Conservation (phyloP, 2,329 filamentous ascomycete species). For the Elsinoe necatrix region DNA sequence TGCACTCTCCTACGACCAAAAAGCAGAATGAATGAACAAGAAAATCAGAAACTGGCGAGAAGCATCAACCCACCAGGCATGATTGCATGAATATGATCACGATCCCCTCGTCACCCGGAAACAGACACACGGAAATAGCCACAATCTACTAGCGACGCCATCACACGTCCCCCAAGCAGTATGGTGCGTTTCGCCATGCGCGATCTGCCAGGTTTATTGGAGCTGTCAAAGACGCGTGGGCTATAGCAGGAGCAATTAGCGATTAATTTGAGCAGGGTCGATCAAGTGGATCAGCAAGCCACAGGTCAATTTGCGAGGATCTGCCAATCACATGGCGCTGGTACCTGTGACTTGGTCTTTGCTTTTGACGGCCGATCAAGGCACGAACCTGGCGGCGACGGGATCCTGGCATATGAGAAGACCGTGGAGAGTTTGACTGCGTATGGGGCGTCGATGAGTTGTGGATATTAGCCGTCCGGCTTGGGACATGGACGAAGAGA, state of each 20-base stretch:
- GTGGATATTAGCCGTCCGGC: conserved; percentile 8
- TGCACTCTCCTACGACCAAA: conserved; percentile 3
- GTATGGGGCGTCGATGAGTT: neutral
- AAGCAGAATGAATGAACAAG: neutral
- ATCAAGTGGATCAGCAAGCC: conserved; percentile 10
- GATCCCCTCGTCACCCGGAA: neutral
- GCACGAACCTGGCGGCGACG: neutral
- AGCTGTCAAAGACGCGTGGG: conserved; percentile 9
- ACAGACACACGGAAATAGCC: conserved; percentile 4
- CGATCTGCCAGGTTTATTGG: conserved; percentile 2
- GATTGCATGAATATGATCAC: neutral
- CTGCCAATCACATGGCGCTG: neutral
- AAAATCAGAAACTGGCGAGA: neutral
- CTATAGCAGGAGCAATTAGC: neutral
- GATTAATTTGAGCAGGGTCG: conserved; percentile 8
- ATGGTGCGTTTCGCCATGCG: neutral
- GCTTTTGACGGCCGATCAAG: conserved; percentile 5
- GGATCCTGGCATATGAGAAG: conserved; percentile 3
- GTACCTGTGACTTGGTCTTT: conserved; percentile 7
- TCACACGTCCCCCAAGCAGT: neutral
- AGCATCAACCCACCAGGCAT: neutral
- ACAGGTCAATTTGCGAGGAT: conserved; percentile 4
- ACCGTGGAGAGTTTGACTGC: neutral
- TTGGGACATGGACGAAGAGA: neutral
- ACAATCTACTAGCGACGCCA: conserved; percentile 8